Evolutionary conservation across 139 green algal species (phyloP).

Genomic region (Trebouxia sp.): DNA sequence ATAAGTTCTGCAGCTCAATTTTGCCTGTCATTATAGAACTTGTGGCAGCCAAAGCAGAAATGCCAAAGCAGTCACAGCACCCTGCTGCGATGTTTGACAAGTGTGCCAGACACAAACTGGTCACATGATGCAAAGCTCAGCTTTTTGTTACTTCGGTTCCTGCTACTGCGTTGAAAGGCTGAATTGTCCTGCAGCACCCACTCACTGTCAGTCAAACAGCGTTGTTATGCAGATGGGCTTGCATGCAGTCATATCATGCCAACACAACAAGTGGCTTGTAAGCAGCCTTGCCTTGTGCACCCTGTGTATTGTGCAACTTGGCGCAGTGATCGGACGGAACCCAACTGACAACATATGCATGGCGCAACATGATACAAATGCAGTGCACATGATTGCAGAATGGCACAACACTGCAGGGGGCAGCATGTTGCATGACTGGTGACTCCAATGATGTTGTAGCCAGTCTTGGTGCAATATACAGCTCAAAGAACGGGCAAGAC

Average conservation of each 20-base stretch:
- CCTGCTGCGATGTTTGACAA: neutral
- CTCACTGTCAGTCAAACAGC: too few relatives aligned
- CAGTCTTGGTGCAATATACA: neutral
- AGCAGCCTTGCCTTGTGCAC: too few relatives aligned
- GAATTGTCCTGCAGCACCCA: slow-evolving; percentile 14
- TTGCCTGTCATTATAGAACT: too few relatives aligned
- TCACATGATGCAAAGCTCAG: neutral
- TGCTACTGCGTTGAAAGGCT: slow-evolving; percentile 1
- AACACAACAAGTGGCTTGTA: too few relatives aligned
- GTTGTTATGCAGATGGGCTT: too few relatives aligned
- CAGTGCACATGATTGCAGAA: neutral
- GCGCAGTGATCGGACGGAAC: too few relatives aligned
- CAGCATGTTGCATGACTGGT: neutral
- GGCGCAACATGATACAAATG: neutral
- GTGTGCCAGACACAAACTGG: neutral
- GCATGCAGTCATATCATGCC: too few relatives aligned
- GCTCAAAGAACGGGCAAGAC: neutral
- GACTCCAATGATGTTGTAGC: neutral
- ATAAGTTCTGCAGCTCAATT: too few relatives aligned
- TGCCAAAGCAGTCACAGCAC: too few relatives aligned
- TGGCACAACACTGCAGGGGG: neutral
- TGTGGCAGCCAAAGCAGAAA: too few relatives aligned
- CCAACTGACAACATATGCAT: too few relatives aligned
- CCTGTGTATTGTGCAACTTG: too few relatives aligned
- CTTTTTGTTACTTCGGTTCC: neutral